Percentiles rank a stretch among this genome's conserved stretches.
Conservation (phyloP, 192 early-diverging fungal species). For the Lobulomyces angularis region DNA sequence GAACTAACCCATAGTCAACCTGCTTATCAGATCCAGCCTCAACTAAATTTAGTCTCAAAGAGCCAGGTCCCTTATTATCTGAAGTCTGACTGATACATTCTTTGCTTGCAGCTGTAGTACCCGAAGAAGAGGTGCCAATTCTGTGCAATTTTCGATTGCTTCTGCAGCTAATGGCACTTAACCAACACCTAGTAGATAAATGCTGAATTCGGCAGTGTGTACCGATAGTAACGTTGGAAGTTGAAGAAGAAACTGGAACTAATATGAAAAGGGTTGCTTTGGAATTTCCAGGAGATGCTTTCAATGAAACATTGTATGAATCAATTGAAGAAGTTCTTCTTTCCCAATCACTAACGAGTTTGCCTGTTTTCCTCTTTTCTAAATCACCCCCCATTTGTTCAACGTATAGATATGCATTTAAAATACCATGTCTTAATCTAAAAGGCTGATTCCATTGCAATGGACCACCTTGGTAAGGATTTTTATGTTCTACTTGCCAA, state of each 20-base stretch:
- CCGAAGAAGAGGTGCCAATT: no score
- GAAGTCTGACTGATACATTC: no score
- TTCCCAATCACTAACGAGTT: no score
- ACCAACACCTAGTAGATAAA: constrained; percentile 16
- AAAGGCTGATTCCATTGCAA: constrained; percentile 12
- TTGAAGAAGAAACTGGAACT: constrained; percentile 9
- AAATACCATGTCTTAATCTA: constrained; percentile 13
- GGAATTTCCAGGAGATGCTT: background rate
- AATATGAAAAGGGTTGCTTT: constrained; percentile 20
- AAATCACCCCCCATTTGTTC: no score
- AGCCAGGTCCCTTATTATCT: no score
- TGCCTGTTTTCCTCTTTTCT: no score
- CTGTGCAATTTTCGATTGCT: no score
- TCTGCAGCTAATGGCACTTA: constrained; percentile 16
- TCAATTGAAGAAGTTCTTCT: constrained; percentile 1
- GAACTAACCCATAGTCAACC: no score
- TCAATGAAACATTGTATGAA: constrained; percentile 4
- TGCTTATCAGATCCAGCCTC: no score
- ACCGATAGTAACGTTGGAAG: constrained; percentile 1
- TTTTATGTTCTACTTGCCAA: constrained; percentile 19
- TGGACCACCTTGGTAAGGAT: constrained; percentile 9
- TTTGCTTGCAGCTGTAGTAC: no score
- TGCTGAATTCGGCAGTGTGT: constrained; percentile 16
- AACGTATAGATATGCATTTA: constrained; percentile 15
- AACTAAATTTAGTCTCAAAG: no score